Evolutionary conservation across 768 basidiomycete species (phyloP), one percentile per base, ranked within the genome.

Genomic region (Fomitopsis pulvina): DNA sequence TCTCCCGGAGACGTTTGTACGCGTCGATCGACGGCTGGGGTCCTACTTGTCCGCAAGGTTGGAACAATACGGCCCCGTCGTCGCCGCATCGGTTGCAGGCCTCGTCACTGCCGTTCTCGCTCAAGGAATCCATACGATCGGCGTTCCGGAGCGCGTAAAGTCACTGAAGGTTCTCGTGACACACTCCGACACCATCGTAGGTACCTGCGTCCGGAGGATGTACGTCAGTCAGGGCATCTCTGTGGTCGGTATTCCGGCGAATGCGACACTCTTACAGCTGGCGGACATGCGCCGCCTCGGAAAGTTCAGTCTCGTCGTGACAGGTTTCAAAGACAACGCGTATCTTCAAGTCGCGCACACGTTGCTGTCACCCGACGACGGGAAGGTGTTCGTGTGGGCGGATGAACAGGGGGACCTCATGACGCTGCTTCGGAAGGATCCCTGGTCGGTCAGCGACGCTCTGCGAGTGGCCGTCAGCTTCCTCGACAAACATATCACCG

Each of bases 351-450:
- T 50, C 25, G 24, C 55, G 14, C 30, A 20, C 6, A 22, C 42
- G 9, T 18, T 53, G 10, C 9, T 51, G 10, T 18, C 5, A 12
- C 42, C 44, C 2, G 24, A 37, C 20, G 24, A 38, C 9, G 55
- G 55, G 14, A 52, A 26, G 14, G 10, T 48, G 21, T 53, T 57
- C 37, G 8, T 52, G 34, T 60, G 58, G 58, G 45, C 49, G 28
- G 24, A 47, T n/a, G 16, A 30, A 25, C 24, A 37, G 30, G 37
- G 4, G 24, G 57, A 55, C 21, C 18, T 55, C 12, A 10, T 22
- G 10, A 28, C 18, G 1, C 26, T 45, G 18, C 26, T 54, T 1
- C 21, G 18, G 9, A 8, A 40, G 2, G 52, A 58, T 29, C 57
- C 52, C 2, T 49, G 30, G 37, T 16, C 44, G 7, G 37, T 58